Percentiles rank a stretch among this genome's conserved stretches.
phyloP scores from a whole-genome alignment of 164 flowering plant species.

The Akebia trifoliata region DNA sequence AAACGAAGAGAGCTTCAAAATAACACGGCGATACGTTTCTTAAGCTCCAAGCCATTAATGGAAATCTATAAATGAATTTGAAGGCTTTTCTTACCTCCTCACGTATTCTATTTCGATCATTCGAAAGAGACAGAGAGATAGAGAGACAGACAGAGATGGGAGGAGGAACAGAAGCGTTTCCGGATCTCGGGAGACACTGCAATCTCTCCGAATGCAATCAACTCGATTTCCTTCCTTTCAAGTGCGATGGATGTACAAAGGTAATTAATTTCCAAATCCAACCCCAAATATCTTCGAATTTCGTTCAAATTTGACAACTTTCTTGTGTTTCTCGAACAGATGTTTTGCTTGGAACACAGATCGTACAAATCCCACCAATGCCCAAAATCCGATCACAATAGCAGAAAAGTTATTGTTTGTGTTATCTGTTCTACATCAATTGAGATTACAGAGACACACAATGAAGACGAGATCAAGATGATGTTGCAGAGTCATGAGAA shows the following conservation, averaged over 20 bases:
- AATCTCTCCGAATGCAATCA: constrained; percentile 63
- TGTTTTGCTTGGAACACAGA: constrained; percentile 77
- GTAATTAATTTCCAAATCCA: constrained; percentile 19
- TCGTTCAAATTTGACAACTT: background rate
- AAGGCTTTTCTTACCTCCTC: no score
- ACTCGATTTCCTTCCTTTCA: constrained; percentile 90
- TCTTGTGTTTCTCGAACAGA: constrained; percentile 25
- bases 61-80: no score
- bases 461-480: constrained; percentile 33
- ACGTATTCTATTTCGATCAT: no score
- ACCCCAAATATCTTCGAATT: background rate
- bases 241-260: constrained; percentile 60
- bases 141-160: constrained; percentile 3
- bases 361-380: constrained; percentile 69
- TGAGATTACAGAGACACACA: constrained; percentile 43
- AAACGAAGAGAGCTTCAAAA: no score
- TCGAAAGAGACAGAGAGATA: background rate
- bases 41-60: no score
- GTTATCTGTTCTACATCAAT: constrained; percentile 61
- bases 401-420: constrained; percentile 71
- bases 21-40: no score
- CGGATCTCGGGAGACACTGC: constrained; percentile 82
- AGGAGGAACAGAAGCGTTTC: constrained; percentile 85
- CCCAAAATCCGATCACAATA: constrained; percentile 47
- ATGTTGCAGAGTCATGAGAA: constrained; percentile 46